Conservation (phyloP, 805 yeast genomes). For the Priceomyces castillae region DNA sequence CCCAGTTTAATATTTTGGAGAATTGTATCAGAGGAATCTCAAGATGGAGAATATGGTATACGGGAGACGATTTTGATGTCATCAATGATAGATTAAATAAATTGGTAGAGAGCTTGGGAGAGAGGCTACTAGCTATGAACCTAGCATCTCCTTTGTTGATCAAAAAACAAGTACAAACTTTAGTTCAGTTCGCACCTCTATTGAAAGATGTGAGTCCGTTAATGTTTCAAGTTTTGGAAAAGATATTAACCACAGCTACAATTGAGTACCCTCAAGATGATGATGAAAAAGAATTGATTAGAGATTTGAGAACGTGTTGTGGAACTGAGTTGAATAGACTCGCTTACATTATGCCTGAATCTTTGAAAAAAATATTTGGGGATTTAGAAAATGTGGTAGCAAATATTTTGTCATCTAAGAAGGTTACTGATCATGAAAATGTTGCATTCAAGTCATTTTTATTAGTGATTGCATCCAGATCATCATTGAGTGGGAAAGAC, state of each 20-base stretch:
- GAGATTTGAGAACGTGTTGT: constrained; percentile 86
- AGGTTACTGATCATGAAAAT: constrained; percentile 84
- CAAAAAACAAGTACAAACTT: constrained; percentile 83
- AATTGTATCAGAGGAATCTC: constrained; percentile 89
- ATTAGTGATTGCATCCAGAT: constrained; percentile 86
- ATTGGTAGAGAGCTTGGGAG: constrained; percentile 67
- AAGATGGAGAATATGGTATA: constrained; percentile 94
- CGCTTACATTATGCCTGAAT: constrained; percentile 93
- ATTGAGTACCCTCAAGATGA: constrained; percentile 66
- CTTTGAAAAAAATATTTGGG: constrained; percentile 72
- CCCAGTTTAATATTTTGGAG: constrained; percentile 84
- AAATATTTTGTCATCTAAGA: constrained; percentile 60
- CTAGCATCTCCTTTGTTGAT: constrained; percentile 76
- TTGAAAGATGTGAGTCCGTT: constrained; percentile 71
- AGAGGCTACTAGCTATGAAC: constrained; percentile 69
- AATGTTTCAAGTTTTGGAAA: constrained; percentile 82
- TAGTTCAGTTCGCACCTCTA: constrained; percentile 91
- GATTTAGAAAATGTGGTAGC: constrained; percentile 83
- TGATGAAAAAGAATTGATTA: constrained; percentile 74
- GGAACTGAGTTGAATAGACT: constrained; percentile 93
- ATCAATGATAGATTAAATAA: constrained; percentile 51
- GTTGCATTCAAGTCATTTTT: constrained; percentile 92
- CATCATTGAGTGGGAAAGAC: constrained; percentile 67
- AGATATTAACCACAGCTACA: constrained; percentile 79
- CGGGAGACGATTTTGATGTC: constrained; percentile 50